Evolutionary conservation across 768 basidiomycete genomes (phyloP), one percentile per base, ranked within the genome.

Genomic region (Cystofilobasidium macerans): DNA sequence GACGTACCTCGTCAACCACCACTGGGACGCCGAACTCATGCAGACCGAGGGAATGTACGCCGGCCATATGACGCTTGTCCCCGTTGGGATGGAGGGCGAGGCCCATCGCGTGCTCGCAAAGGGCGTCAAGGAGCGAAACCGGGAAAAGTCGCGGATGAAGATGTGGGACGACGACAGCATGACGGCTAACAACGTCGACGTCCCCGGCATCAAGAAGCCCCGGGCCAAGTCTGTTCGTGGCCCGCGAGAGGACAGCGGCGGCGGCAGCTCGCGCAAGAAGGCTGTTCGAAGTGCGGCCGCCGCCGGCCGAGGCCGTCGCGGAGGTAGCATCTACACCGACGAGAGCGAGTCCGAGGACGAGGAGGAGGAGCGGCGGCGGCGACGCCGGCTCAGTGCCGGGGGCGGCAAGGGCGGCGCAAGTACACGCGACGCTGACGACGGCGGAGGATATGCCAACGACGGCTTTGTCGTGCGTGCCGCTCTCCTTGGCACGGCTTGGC

Each of bases 151-250:
- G 12, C 32, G 67, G 7, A 36, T 68, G 35, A 68, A 63, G 48
- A 64, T 59, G n/a, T 68, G 65, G 65, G 65, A 67, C 60, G 65
- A 67, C 32, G 51, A 57, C 28, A 61, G 14, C 16, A 57, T 67
- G 53, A 36, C 26, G 30, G 64, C 64, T 18, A 33, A 42, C 32
- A 47, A 58, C n/a, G 64, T 60, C 30, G 65, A 56, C 30, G 59
- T 2, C n/a, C 47, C 40, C 35, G 57, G 32, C 28, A 18, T 20
- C 28, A 54, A 63, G 54, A 59, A 38, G 42, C 54, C 61, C 1
- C 43, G 35, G 30, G 48, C 43, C n/a, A 62, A 62, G 61, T 20
- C 30, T 35, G 1, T 9, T 14, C n/a, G 61, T 9, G 61, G 61
- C 20, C 30, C 26, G 48, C 47, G 48, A 18, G 56, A 47, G 11